phyloP scores from a whole-genome alignment of 805 yeast species.

The Saccharomycopsis vini region DNA sequence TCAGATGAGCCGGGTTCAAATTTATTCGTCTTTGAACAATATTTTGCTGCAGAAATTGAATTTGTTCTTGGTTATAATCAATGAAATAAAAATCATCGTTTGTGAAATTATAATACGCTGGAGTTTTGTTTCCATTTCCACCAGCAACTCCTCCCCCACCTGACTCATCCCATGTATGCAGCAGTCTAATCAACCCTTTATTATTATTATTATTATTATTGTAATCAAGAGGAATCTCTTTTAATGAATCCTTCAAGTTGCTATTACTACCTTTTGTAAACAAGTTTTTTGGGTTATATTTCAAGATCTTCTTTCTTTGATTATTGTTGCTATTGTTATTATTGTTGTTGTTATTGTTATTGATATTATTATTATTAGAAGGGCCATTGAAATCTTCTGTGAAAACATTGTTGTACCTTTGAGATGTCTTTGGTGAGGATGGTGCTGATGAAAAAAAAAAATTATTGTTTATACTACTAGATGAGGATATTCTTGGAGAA shows the following conservation, averaged over 20 bases:
- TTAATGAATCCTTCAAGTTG: slow-evolving; percentile 1
- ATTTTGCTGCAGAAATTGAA: neutral
- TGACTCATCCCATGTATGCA: too few relatives aligned
- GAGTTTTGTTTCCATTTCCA: too few relatives aligned
- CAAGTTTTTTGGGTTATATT: slow-evolving; percentile 15
- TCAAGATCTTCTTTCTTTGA: slow-evolving; percentile 11
- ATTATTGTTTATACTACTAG: neutral
- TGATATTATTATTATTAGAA: too few relatives aligned
- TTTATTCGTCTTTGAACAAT: neutral
- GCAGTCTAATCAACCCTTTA: too few relatives aligned
- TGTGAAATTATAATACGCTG: too few relatives aligned
- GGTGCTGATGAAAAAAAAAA: slow-evolving; percentile 1
- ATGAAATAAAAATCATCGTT: too few relatives aligned
- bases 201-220: too few relatives aligned
- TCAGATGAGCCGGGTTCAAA: neutral
- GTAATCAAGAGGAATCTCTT: neutral
- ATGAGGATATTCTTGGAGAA: slow-evolving; percentile 4
- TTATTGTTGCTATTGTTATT: neutral
- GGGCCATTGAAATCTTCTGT: neutral
- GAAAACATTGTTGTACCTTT: slow-evolving; percentile 5
- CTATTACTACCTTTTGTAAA: slow-evolving; percentile 11
- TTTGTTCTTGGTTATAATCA: too few relatives aligned
- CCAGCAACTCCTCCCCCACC: too few relatives aligned
- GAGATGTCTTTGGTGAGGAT: slow-evolving; percentile 10
- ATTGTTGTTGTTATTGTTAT: too few relatives aligned